These are phyloP conservation scores for Cladochytrium tenue DNA, from an alignment of 371 early-diverging fungal species.

Conservation along the genomic window DNA sequence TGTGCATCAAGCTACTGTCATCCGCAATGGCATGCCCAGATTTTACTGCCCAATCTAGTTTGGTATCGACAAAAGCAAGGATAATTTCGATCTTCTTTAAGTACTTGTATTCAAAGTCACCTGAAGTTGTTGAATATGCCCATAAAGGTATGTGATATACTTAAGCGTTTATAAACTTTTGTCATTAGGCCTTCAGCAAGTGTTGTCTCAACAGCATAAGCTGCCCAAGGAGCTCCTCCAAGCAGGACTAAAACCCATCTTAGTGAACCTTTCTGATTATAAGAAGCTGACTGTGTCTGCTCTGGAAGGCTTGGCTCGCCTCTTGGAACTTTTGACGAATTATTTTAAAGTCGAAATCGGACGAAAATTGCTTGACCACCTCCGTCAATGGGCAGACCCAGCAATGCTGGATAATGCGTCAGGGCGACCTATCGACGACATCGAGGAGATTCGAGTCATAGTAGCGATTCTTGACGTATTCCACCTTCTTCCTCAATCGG, in stretches of 20 bases:
- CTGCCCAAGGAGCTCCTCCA: slow-evolving; percentile 96
- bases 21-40: slow-evolving; percentile 90
- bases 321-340: slow-evolving; percentile 89
- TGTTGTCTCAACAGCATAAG: slow-evolving; percentile 79
- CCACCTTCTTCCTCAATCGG: slow-evolving; percentile 86
- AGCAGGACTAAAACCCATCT: slow-evolving; percentile 90
- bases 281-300: slow-evolving; percentile 88
- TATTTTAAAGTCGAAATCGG: slow-evolving; percentile 99
- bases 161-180: slow-evolving; percentile 2
- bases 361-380: slow-evolving; percentile 92
- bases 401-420: slow-evolving; percentile 77
- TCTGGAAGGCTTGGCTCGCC: slow-evolving; percentile 89
- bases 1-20: slow-evolving; percentile 92
- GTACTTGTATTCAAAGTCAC: slow-evolving; percentile 86
- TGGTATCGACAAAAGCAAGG: slow-evolving; percentile 72
- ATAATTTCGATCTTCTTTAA: slow-evolving; percentile 98
- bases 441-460: slow-evolving; percentile 88
- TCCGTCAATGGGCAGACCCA: slow-evolving; percentile 90
- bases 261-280: slow-evolving; percentile 91
- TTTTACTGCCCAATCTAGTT: slow-evolving; percentile 35
- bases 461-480: slow-evolving; percentile 93
- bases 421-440: slow-evolving; percentile 78
- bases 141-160: slow-evolving; percentile 62
- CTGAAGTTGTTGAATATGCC: slow-evolving; percentile 93
- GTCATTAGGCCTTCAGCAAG: slow-evolving; percentile 73